A percentile compares a stretch with the other conserved stretches of the same genome.
Conservation (phyloP, 805 yeast genomes). For the Hanseniaspora meyeri region DNA sequence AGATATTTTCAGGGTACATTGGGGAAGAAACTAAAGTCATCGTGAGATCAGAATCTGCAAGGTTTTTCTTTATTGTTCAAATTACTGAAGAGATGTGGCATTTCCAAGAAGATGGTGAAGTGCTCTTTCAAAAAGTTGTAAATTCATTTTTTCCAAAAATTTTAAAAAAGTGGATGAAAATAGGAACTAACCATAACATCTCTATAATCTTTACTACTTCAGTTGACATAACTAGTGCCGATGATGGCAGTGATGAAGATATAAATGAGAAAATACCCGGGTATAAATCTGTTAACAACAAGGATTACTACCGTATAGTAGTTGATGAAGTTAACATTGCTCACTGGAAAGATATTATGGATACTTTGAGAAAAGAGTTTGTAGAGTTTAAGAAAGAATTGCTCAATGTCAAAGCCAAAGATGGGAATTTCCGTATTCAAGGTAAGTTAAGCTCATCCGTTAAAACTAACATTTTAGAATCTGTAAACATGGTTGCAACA, state of each 20-base stretch:
- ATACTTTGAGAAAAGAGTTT: slow-evolving; percentile 70
- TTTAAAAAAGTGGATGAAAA: slow-evolving; percentile 74
- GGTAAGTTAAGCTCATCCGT: slow-evolving; percentile 73
- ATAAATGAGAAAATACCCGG: slow-evolving; percentile 57
- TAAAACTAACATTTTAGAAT: slow-evolving; percentile 80
- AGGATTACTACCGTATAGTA: slow-evolving; percentile 81
- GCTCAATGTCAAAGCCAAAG: slow-evolving; percentile 31
- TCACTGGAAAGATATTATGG: slow-evolving; percentile 89
- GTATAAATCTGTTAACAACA: slow-evolving; percentile 51
- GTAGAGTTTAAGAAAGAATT: slow-evolving; percentile 69
- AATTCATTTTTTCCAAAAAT: slow-evolving; percentile 86
- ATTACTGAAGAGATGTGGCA: slow-evolving; percentile 96
- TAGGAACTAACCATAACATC: slow-evolving; percentile 79
- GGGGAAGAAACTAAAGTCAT: slow-evolving; percentile 66
- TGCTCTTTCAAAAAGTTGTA: slow-evolving; percentile 80
- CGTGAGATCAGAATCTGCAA: slow-evolving; percentile 84
- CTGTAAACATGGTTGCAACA: slow-evolving; percentile 72
- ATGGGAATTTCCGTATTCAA: slow-evolving; percentile 30
- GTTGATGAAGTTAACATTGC: slow-evolving; percentile 85
- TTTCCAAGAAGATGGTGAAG: slow-evolving; percentile 92
- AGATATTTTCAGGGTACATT: slow-evolving; percentile 62
- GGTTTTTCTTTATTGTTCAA: slow-evolving; percentile 70
- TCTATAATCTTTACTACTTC: slow-evolving; percentile 79
- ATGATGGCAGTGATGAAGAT: slow-evolving; percentile 17
- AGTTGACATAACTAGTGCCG: slow-evolving; percentile 42